Percentiles rank a stretch among this genome's conserved stretches.
Conservation (phyloP, 2,329 filamentous ascomycete species). For the Cladosporium sp. region DNA sequence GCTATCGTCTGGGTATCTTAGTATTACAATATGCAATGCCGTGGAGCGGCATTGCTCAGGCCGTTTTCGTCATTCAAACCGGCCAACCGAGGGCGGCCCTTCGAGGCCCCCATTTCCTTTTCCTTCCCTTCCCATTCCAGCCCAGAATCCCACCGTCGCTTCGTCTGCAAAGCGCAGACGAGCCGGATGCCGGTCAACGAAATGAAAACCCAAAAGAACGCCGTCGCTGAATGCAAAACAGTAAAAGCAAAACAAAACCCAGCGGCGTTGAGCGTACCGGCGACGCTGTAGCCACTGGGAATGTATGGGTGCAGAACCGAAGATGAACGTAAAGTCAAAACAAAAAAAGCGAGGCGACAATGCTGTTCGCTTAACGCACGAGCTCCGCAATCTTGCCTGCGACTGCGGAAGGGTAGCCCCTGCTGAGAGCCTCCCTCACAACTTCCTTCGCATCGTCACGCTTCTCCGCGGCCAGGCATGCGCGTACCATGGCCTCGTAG, state of each 20-base stretch:
- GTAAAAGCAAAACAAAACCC: constrained; percentile 2
- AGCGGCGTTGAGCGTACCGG: not conserved
- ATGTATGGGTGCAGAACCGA: not conserved
- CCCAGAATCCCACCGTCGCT: not conserved
- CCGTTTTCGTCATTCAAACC: not conserved
- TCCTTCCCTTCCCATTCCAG: not conserved
- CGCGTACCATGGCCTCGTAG: constrained; percentile 96
- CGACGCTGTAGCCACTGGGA: not conserved
- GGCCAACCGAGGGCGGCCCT: not conserved
- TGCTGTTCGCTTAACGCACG: constrained; percentile 43
- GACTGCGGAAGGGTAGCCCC: constrained; percentile 87
- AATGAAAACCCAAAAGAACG: not conserved
- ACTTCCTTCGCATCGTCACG: constrained; percentile 69
- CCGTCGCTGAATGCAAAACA: constrained; percentile 3
- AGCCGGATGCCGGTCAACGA: not conserved
- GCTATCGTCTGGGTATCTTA: constrained; percentile 17
- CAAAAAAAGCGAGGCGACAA: not conserved
- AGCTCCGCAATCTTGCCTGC: constrained; percentile 91
- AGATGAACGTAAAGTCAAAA: not conserved
- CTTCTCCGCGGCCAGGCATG: constrained; percentile 80
- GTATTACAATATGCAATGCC: constrained; percentile 14
- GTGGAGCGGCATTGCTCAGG: not conserved
- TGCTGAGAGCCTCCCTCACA: constrained; percentile 82
- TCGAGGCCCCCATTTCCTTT: not conserved
- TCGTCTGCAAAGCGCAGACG: not conserved